Evolutionary conservation across 2,329 filamentous ascomycete genomes (phyloP).

Genomic region (Aschersonia sp.): DNA sequence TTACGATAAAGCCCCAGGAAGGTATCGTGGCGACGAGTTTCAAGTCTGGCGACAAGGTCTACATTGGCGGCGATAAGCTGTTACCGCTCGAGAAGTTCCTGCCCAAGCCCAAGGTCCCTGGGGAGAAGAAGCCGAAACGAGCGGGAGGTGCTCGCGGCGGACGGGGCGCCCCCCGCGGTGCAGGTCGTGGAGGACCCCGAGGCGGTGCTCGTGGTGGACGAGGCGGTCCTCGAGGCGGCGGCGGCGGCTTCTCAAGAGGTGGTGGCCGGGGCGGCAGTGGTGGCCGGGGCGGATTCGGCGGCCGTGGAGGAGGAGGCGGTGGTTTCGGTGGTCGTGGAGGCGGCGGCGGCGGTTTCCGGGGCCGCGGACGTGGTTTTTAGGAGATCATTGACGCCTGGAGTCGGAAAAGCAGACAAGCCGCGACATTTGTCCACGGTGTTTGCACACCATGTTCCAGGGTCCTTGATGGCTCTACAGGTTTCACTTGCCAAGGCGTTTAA

Average conservation of each 20-base stretch:
- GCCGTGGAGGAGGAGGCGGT: conserved; percentile 5
- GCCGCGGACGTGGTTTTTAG: conserved; percentile 18
- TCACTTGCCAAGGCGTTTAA: background rate
- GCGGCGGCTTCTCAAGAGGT: conserved; percentile 9
- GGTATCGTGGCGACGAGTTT: conserved; percentile 91
- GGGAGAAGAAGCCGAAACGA: conserved; percentile 47
- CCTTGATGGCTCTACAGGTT: background rate
- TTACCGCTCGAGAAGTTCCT: conserved; percentile 92
- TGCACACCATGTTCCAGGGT: background rate
- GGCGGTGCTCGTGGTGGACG: conserved; percentile 5
- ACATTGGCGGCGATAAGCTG: conserved; percentile 86
- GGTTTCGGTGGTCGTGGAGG: conserved; percentile 4
- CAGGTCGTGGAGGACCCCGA: conserved; percentile 13
- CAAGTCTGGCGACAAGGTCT: conserved; percentile 95
- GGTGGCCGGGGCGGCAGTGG: conserved; percentile 6
- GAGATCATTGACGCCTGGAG: conserved; percentile 8
- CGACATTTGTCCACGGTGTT: background rate
- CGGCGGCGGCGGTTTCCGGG: background rate
- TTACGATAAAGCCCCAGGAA: conserved; percentile 94
- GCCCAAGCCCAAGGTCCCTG: conserved; percentile 73
- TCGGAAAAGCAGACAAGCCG: conserved; percentile 5
- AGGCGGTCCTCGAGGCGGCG: conserved; percentile 7
- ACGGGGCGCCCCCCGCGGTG: conserved; percentile 10
- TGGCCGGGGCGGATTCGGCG: conserved; percentile 5
- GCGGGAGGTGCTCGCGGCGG: conserved; percentile 34